These are phyloP conservation scores for Colletotrichum noveboracense DNA, from an alignment of 2,329 filamentous ascomycete genomes.

Conservation along the genomic window DNA sequence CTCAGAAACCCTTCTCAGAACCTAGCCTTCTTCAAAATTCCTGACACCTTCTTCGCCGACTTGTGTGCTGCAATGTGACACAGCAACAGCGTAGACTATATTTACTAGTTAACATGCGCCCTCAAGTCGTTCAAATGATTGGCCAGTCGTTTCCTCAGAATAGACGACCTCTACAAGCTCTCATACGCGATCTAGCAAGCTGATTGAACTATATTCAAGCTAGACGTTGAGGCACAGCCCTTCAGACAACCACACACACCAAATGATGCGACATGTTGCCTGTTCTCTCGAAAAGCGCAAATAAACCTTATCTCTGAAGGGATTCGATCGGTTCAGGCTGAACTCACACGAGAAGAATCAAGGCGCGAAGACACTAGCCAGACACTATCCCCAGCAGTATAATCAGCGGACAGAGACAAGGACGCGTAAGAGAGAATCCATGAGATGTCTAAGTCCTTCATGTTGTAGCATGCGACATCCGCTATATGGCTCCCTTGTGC, in stretches of 20 bases:
- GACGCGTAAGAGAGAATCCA: accelerated
- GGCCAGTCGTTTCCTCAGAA: not conserved
- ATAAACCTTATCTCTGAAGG: accelerated
- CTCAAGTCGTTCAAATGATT: not conserved
- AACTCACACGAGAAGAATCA: not conserved
- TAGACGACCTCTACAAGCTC: no score
- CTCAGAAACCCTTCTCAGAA: not conserved
- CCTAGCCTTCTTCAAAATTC: accelerated
- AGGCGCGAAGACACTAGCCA: not conserved
- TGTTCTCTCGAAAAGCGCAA: no score
- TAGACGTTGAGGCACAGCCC: not conserved
- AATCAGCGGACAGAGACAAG: accelerated
- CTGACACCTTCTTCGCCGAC: not conserved
- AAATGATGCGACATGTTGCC: no score
- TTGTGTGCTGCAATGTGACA: no score
- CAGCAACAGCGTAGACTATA: no score
- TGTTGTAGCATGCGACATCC: not conserved
- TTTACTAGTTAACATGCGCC: no score
- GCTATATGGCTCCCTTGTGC: accelerated
- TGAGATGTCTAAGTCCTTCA: accelerated
- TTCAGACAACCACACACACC: not conserved
- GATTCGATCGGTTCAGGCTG: accelerated
- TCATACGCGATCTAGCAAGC: no score
- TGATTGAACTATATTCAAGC: accelerated
- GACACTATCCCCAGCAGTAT: not conserved